Percentiles rank a stretch among this genome's conserved stretches.
Evolutionary conservation across 176 grass and related monocot genomes (phyloP).

Genomic region (Otatea glauca): DNA sequence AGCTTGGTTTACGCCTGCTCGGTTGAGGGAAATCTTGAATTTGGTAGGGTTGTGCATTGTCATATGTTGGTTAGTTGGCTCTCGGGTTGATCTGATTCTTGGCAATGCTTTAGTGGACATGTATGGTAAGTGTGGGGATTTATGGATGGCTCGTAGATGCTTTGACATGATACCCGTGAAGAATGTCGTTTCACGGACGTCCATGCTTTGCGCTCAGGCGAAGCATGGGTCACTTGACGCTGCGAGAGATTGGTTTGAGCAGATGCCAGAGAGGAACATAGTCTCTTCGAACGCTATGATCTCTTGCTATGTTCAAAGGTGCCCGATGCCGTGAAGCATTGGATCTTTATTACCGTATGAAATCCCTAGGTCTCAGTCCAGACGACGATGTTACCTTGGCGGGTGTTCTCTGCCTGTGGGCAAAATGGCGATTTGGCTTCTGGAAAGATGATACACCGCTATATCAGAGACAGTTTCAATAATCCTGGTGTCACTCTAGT

Average conservation of each 20-base stretch:
- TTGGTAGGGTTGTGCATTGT: too few species aligned
- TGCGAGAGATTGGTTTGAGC: slow-evolving; percentile 50
- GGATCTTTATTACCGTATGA: slow-evolving; percentile 51
- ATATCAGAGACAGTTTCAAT: slow-evolving; percentile 8
- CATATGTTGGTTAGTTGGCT: too few species aligned
- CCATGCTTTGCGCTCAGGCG: slow-evolving; percentile 50
- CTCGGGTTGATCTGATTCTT: too few species aligned
- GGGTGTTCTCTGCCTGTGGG: slow-evolving; percentile 44
- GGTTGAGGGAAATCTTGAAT: too few species aligned
- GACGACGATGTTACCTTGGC: slow-evolving; percentile 51
- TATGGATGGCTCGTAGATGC: too few species aligned
- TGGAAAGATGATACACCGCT: slow-evolving; percentile 43
- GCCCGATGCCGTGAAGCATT: slow-evolving; percentile 39
- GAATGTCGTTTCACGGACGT: slow-evolving; percentile 52
- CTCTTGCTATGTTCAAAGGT: slow-evolving; percentile 51
- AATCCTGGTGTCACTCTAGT: slow-evolving; percentile 32
- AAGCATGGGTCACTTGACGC: slow-evolving; percentile 43
- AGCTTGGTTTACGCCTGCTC: too few species aligned
- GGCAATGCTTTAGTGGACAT: too few species aligned
- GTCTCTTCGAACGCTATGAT: slow-evolving; percentile 66
- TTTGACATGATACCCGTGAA: slow-evolving; percentile 47
- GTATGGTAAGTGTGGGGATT: too few species aligned
- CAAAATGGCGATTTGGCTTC: slow-evolving; percentile 43
- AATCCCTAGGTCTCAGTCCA: slow-evolving; percentile 33
- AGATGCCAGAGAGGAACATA: slow-evolving; percentile 45